phyloP scores from a whole-genome alignment of 768 basidiomycete genomes.

The Gyrodon lividus region DNA sequence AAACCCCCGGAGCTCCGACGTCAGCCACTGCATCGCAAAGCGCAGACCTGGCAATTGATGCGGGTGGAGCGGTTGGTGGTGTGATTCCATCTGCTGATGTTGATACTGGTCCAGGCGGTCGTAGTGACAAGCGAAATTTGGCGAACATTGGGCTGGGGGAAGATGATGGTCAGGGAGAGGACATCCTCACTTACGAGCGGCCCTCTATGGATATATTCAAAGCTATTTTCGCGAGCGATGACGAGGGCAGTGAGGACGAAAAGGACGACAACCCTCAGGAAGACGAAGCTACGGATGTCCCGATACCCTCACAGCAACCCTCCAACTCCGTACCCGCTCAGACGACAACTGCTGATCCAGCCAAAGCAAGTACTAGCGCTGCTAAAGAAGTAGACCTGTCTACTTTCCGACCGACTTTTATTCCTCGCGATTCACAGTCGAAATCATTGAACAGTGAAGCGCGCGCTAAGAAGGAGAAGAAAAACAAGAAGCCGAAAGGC shows the following conservation, averaged over 20 bases:
- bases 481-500: conserved; percentile 46
- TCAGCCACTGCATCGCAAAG: conserved; percentile 15
- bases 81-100: not conserved
- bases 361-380: not conserved
- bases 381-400: conserved; percentile 47
- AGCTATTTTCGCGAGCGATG: conserved; percentile 95
- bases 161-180: conserved; percentile 84
- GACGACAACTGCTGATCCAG: not conserved
- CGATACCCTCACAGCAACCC: conserved; percentile 8
- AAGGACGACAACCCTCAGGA: conserved; percentile 24
- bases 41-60: conserved; percentile 2
- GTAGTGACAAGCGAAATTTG: conserved; percentile 52
- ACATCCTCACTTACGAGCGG: conserved; percentile 83
- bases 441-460: conserved; percentile 46
- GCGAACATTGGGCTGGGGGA: conserved; percentile 89
- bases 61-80: not conserved
- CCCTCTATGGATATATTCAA: conserved; percentile 95
- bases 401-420: conserved; percentile 90
- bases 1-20: conserved; percentile 28
- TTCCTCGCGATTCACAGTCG: conserved; percentile 45
- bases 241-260: conserved; percentile 82
- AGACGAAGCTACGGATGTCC: conserved; percentile 3
- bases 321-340: conserved; percentile 8
- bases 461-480: conserved; percentile 44
- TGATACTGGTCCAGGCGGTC: not conserved